A percentile compares a stretch with the other conserved stretches of the same genome.
phyloP scores from a whole-genome alignment of 1,139 yeast genomes.

The Hanseniaspora gamundiae region DNA sequence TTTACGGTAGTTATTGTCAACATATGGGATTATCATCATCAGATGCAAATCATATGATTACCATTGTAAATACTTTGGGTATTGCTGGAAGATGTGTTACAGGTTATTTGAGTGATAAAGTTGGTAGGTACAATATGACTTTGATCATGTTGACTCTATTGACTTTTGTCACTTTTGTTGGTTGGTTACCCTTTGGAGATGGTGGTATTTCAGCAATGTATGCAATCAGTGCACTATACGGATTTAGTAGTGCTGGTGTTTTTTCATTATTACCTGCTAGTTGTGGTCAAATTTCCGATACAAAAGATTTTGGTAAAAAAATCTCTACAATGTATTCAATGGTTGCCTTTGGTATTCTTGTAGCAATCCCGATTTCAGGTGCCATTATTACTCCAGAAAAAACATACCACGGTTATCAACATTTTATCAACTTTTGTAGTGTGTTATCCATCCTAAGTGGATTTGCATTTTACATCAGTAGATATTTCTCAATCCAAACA shows the following conservation, averaged over 20 bases:
- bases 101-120: conserved; percentile 33
- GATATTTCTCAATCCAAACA: not conserved
- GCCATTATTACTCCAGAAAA: conserved; percentile 29
- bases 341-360: conserved; percentile 45
- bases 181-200: conserved; percentile 35
- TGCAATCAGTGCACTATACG: conserved; percentile 37
- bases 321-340: conserved; percentile 58
- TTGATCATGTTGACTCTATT: conserved; percentile 28
- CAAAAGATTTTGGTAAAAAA: conserved; percentile 52
- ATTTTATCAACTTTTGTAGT: conserved; percentile 12
- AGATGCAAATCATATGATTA: conserved; percentile 34
- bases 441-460: not conserved
- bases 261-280: conserved; percentile 38
- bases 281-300: conserved; percentile 49
- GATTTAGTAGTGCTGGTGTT: conserved; percentile 40
- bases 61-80: conserved; percentile 37
- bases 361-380: conserved; percentile 42
- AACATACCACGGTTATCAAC: conserved; percentile 10
- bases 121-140: conserved; percentile 41
- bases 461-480: not conserved
- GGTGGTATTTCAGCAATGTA: conserved; percentile 29
- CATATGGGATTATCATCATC: conserved; percentile 31
- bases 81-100: conserved; percentile 38
- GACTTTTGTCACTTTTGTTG: conserved; percentile 29
- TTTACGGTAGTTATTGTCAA: conserved; percentile 38